A percentile compares a stretch with the other conserved stretches of the same genome.
Evolutionary conservation across 495 filamentous ascomycete species (phyloP).

Genomic region (Amniculicola lignicola): DNA sequence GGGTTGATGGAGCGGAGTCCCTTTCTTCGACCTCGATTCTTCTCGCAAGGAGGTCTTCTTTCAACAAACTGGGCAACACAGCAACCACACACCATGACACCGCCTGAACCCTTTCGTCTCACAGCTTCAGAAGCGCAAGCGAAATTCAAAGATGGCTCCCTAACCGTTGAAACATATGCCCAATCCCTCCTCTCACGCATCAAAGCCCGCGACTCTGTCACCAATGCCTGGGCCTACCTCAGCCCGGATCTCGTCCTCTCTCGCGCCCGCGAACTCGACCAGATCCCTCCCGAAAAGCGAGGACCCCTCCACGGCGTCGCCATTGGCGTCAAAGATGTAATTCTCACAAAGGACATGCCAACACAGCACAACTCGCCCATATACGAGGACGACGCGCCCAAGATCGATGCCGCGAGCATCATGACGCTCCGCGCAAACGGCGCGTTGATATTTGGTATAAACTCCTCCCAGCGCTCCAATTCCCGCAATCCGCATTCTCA

Average conservation of each 20-base stretch:
- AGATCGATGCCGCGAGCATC: constrained; percentile 46
- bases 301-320: constrained; percentile 55
- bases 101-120: constrained; percentile 37
- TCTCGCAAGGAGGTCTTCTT: too few relatives aligned
- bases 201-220: constrained; percentile 45
- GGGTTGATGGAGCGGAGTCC: too few relatives aligned
- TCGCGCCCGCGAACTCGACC: constrained; percentile 52
- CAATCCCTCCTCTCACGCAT: constrained; percentile 52
- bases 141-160: constrained; percentile 34
- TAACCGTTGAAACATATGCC: constrained; percentile 54
- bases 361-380: constrained; percentile 52
- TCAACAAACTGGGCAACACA: too few relatives aligned
- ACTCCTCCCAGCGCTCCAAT: neutral
- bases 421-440: constrained; percentile 48
- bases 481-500: neutral
- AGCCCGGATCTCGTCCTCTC: constrained; percentile 48
- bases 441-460: constrained; percentile 50
- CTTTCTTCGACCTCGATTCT: too few relatives aligned
- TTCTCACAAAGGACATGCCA: constrained; percentile 58
- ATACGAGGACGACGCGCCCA: constrained; percentile 42
- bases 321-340: constrained; percentile 58
- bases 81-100: neutral
- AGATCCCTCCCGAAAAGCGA: constrained; percentile 45
- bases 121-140: constrained; percentile 44
- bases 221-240: constrained; percentile 56